phyloP scores from a whole-genome alignment of 495 filamentous ascomycete genomes.

The Penicillium cataractarum region DNA sequence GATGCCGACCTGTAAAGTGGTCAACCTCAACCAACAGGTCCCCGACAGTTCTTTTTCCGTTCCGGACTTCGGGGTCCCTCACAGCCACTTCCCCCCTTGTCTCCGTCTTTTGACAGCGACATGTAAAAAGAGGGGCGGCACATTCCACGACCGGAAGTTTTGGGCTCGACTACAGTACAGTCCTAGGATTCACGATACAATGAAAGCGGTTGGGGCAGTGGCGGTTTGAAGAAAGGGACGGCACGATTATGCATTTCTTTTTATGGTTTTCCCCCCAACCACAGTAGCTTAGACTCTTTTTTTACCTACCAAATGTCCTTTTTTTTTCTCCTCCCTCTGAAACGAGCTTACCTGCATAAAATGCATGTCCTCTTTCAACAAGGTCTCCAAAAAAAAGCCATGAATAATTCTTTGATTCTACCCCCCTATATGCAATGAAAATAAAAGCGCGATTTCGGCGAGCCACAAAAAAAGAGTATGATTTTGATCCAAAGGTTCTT shows the following conservation, averaged over 20 bases:
- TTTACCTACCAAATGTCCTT: conserved; percentile 40
- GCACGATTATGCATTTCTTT: conserved; percentile 47
- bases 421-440: not conserved
- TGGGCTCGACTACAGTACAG: conserved; percentile 23
- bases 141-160: conserved; percentile 25
- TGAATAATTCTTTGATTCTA: conserved; percentile 9
- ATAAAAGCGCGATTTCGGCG: not conserved
- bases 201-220: conserved; percentile 44
- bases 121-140: conserved; percentile 15
- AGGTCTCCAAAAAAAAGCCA: conserved; percentile 13
- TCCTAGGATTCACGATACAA: conserved; percentile 48
- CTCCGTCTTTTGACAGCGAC: conserved; percentile 10
- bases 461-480: not conserved
- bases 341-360: conserved; percentile 23
- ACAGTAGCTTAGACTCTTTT: conserved; percentile 46
- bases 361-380: conserved; percentile 30
- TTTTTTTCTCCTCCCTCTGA: conserved; percentile 25
- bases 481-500: not conserved
- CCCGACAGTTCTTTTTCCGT: conserved; percentile 16
- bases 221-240: conserved; percentile 42
- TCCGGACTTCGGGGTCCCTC: conserved; percentile 7
- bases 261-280: conserved; percentile 33
- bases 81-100: conserved; percentile 11
- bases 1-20: conserved; percentile 70
- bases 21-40: conserved; percentile 17